Conservation (phyloP, 2,329 filamentous ascomycete species). For the Pseudocercospora fijiensis region DNA sequence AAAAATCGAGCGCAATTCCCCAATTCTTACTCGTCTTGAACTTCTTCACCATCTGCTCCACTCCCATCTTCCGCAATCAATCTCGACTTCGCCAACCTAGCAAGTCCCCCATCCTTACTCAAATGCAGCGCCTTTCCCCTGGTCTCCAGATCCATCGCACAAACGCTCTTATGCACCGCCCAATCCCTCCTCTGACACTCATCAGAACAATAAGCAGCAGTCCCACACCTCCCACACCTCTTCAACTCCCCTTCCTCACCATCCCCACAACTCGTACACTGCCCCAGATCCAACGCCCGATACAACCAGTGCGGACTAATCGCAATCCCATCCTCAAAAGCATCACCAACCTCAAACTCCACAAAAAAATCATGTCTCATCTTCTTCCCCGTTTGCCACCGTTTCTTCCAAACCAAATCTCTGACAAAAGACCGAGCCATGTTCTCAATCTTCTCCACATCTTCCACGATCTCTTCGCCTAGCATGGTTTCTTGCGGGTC, state of each 20-base stretch:
- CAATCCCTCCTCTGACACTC: constrained; percentile 26
- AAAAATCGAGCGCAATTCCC: not conserved
- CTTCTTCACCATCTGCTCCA: not conserved
- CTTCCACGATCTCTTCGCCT: constrained; percentile 29
- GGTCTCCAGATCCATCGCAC: constrained; percentile 24
- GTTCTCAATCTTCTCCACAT: constrained; percentile 16
- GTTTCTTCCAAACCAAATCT: constrained; percentile 18
- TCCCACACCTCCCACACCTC: constrained; percentile 27
- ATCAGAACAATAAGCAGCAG: constrained; percentile 27
- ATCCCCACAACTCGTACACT: constrained; percentile 21
- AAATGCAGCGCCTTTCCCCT: constrained; percentile 27
- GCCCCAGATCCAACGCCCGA: constrained; percentile 11
- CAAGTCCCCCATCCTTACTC: constrained; percentile 20
- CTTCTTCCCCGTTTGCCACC: constrained; percentile 23
- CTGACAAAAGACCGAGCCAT: constrained; percentile 10
- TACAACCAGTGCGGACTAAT: constrained; percentile 31
- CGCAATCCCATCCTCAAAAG: constrained; percentile 25
- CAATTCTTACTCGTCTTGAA: not conserved
- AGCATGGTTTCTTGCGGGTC: constrained; percentile 27
- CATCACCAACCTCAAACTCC: constrained; percentile 22
- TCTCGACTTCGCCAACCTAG: constrained; percentile 14
- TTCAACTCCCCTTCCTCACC: constrained; percentile 8
- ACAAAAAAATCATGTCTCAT: constrained; percentile 24
- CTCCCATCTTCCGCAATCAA: not conserved
- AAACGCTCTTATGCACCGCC: constrained; percentile 28